Base-by-base conservation (phyloP, 2,329 filamentous ascomycete genomes). In the Dothideomycetes sp. region DNA sequence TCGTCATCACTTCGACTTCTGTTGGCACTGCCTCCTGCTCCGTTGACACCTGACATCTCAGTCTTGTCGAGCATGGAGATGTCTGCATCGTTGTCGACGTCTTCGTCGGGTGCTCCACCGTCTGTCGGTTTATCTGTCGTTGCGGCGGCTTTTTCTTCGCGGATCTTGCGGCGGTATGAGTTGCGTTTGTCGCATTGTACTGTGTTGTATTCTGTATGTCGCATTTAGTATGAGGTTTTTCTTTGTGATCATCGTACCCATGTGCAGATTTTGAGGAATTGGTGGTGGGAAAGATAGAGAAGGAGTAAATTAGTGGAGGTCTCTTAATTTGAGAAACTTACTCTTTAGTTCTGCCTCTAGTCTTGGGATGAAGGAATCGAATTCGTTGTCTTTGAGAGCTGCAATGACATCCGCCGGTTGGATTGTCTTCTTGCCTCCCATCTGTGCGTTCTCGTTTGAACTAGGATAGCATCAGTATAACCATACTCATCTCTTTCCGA, bases 291-390 rank as follows among this genome's bases (percentile, higher is more conserved):
- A 3, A 4, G 3, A 2, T 8, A 16, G 33, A 32, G 8, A 25
- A 23, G 12, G 5, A 16, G 5, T 6, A 22, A n/a, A 37, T 13
- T n/a, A 41, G 27, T n/a, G 11, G 12, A 5, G n/a, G 18, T 24
- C 17, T 36, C 8, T 25, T 36, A 10, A 25, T 22, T 5, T 11
- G 10, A 16, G 15, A 7, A 13, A 8, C 78, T 33, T 58, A 85
- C 82, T 86, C 29, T 76, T 74, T 56, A 87, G 80, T 60, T 89
- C 84, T 5, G 77, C 80, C 60, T 89, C 80, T 22, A 89, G 65
- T 23, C 77, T 69, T 11, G 75, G 73, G 42, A 85, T 67, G 56
- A 88, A 87, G n/a, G 70, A 70, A 34, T 72, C 70, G 47, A 84
- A 84, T 58, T 89, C 84, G 33, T 80, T 74, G 25, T 84, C 80